Base-by-base conservation (phyloP, 140 eudicot species). In the Bidens hawaiensis region DNA sequence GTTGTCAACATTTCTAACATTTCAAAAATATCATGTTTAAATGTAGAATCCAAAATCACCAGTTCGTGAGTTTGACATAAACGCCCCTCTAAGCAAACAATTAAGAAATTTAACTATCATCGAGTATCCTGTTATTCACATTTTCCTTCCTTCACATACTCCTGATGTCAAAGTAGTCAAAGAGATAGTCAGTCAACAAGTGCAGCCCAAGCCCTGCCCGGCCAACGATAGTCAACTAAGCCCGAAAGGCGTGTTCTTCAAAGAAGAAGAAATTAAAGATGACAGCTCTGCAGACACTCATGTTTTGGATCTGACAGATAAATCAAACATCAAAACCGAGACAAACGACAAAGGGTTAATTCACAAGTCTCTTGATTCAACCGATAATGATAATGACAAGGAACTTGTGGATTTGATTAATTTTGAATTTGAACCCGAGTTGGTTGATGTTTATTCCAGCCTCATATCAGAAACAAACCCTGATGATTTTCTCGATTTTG, bases 121-220 rank as follows among this genome's bases (percentile, higher is more conserved):
- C 28, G 99, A 93, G 80, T 88, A 93, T 64, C 99, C 97, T 7
- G 86, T 87, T 22, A 93, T 93, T 72, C 88, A 85, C 47, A 81
- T 88, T 18, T 88, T 74, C 21, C 85, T 85, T 27, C 94, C 95
- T 36, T 88, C 95, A 15, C 79, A 85, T 57, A 65, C 8, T 34
- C 66, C 19, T 16, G 61, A 82, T 65, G 86, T 85, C 72, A 79
- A 85, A 72, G 86, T 93, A 0, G 61, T 85, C 18, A 88, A 78
- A 53, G 84, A 62, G 47, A 38, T 41, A 1, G 43, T 27, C 68
- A 60, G 80, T 15, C 73, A 10, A 18, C 67, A 19, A 62, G 27
- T 13, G 5, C 74, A 77, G 17, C 58, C 50, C 13, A 82, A 78
- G 63, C 60, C 56, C n/a, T 62, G 65, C 46, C 58, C 67, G 9